Evolutionary conservation across 164 flowering plant genomes (phyloP), one percentile per base, ranked within the genome.

Genomic region (Dillenia suffruticosa): DNA sequence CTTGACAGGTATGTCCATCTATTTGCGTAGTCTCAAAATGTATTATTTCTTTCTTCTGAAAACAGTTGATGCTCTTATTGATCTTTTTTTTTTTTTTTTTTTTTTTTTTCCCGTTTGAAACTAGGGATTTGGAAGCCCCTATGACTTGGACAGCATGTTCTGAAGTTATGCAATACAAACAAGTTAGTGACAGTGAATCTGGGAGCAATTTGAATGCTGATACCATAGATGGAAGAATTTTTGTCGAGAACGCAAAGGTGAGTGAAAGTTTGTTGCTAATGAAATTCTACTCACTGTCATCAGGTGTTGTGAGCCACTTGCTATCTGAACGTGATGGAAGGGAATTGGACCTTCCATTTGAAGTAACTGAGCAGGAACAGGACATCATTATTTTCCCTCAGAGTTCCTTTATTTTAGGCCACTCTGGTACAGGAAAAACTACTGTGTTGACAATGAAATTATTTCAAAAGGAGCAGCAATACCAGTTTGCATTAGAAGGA

Each of bases 341-440:
- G 66, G 90, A 85, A 68, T 40, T 87, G 61, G 89, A 87, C 59
- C 81, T 89, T 9, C 97, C 96, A n/a, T 87, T 91, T 72, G 97
- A 88, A 68, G 85, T 87, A 26, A 87, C 87, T 3, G 83, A 87
- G 59, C 73, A 80, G 54, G 84, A 91, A 60, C 40, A 45, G 51
- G 85, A 89, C 63, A 82, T 89, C 17, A 85, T 91, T 57, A 61
- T 61, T 11, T 84, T 65, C 45, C 74, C 63, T 9, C 68, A 62
- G 61, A 91, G 86, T 63, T 63, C 81, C 17, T 91, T 91, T 57
- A 76, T 91, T 17, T 67, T 89, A 22, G 97, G 97, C 53, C 72
- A 96, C 52, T 91, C 97, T 0, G 96, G 97, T 8, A 91, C 97
- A 1, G 97, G 97, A 49, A 91, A 91, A 65, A 91, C 97, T 1